Conservation (phyloP, 345 rosid species). For the Abelmoschus esculentus region DNA sequence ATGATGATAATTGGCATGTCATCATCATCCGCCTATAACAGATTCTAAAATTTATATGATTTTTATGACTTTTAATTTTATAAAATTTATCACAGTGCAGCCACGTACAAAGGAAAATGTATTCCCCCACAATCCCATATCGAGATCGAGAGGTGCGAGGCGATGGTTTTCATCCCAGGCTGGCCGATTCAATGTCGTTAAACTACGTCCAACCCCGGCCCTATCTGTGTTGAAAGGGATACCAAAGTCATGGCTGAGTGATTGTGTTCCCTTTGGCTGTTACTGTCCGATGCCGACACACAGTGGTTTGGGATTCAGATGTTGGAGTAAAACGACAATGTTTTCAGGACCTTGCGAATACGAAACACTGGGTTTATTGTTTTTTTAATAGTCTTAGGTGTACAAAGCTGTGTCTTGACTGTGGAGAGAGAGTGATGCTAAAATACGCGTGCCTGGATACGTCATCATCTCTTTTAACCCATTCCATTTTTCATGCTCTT, state of each 20-base stretch:
- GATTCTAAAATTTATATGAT: too few species aligned
- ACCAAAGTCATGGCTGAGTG: background rate
- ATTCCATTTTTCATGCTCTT: too few species aligned
- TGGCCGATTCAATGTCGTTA: background rate
- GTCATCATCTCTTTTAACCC: conserved; percentile 28
- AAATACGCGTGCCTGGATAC: conserved; percentile 45
- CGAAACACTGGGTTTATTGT: background rate
- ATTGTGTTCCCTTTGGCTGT: conserved; percentile 12
- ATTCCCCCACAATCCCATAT: background rate
- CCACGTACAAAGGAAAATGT: background rate
- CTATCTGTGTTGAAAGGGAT: background rate
- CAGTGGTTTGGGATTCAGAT: background rate
- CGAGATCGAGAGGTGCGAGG: background rate
- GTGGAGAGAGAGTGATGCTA: conserved; percentile 1
- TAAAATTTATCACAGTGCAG: background rate
- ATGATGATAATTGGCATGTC: too few species aligned
- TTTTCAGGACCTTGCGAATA: background rate
- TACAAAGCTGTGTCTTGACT: conserved; percentile 25
- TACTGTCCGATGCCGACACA: conserved; percentile 37
- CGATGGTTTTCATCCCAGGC: background rate
- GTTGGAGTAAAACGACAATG: conserved; percentile 24
- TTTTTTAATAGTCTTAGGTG: background rate
- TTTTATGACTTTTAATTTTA: too few species aligned
- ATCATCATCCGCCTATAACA: too few species aligned
- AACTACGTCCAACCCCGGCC: background rate